phyloP scores from a whole-genome alignment of 306 rosid species.

The Vigna hirtella region DNA sequence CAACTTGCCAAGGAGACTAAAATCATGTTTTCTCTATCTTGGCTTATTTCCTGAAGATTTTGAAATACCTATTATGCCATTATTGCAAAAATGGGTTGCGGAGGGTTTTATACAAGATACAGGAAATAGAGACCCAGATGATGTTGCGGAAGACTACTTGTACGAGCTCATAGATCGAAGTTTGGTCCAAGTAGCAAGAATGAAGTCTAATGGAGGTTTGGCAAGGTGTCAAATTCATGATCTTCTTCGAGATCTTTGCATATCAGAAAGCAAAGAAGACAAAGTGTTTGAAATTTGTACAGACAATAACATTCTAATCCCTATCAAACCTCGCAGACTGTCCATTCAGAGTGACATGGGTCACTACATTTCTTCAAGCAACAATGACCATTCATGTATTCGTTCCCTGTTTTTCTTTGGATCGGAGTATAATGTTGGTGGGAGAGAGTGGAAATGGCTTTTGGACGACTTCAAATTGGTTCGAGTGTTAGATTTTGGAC shows the following conservation, averaged over 20 bases:
- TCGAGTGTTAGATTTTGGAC: no score
- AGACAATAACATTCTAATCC: no score
- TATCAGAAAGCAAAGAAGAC: not conserved
- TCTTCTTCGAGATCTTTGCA: no score
- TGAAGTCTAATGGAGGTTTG: not conserved
- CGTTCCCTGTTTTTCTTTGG: no score
- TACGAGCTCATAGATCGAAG: conserved; percentile 45
- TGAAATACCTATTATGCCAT: conserved; percentile 25
- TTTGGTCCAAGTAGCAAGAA: conserved; percentile 27
- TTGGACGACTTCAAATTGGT: no score
- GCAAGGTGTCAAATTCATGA: not conserved
- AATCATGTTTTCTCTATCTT: conserved; percentile 43
- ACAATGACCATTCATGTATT: no score
- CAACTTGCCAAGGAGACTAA: conserved; percentile 30
- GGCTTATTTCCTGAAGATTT: conserved; percentile 42
- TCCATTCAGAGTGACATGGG: no score
- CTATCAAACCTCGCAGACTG: no score
- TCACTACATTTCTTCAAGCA: no score
- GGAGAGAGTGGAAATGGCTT: no score
- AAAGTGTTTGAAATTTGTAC: no score
- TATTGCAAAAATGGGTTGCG: conserved; percentile 29
- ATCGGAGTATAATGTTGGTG: fast-evolving
- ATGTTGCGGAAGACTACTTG: conserved; percentile 43
- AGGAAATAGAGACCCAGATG: conserved; percentile 9
- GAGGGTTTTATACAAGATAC: conserved; percentile 41